phyloP scores from a whole-genome alignment of 768 basidiomycete genomes.

The Ramaria rubella region DNA sequence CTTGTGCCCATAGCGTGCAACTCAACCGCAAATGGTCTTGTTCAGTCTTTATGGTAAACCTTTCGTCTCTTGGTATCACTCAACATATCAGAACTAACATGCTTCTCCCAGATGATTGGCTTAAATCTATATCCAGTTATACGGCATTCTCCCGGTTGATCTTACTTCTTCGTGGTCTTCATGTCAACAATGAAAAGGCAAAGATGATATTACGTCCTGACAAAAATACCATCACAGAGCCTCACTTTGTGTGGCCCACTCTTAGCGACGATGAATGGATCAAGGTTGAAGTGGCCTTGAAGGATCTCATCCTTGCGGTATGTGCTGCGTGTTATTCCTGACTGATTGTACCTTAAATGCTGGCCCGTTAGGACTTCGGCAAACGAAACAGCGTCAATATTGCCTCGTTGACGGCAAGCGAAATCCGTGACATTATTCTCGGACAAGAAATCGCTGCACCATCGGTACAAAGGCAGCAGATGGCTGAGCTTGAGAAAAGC shows the following conservation, averaged over 20 bases:
- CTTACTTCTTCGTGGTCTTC: conserved; percentile 91
- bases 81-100: neutral
- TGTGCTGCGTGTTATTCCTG: conserved; percentile 18
- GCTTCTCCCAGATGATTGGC: conserved; percentile 80
- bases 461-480: conserved; percentile 94
- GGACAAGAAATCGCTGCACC: conserved; percentile 98
- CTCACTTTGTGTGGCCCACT: conserved; percentile 97
- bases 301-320: conserved; percentile 89
- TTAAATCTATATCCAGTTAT: conserved; percentile 97
- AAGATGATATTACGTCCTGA: conserved; percentile 98
- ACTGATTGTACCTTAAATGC: neutral
- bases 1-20: conserved; percentile 63
- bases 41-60: conserved; percentile 86
- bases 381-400: conserved; percentile 99
- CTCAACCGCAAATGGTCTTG: conserved; percentile 98
- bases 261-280: conserved; percentile 96
- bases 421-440: conserved; percentile 96
- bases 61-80: neutral
- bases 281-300: conserved; percentile 97
- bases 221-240: conserved; percentile 93
- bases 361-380: conserved; percentile 72
- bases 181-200: conserved; percentile 99
- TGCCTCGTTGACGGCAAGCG: conserved; percentile 91
- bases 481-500: conserved; percentile 98
- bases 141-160: conserved; percentile 98